Evolutionary conservation across 208 protist species (phyloP).

Genomic region (Wallacemonas sp.): DNA sequence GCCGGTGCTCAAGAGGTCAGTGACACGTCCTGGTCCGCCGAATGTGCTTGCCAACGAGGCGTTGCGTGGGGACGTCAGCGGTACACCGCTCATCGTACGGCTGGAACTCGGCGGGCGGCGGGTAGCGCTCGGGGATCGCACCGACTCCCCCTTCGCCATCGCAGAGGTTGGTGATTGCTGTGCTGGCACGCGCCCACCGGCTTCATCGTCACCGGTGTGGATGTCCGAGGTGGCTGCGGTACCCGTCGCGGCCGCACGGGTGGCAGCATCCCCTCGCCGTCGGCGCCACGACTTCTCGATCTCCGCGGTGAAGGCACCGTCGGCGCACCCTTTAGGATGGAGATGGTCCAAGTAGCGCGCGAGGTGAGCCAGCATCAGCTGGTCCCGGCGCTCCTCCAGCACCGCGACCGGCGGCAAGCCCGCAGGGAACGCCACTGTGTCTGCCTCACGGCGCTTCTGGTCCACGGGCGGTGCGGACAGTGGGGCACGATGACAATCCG

Average conservation of each 20-base stretch:
- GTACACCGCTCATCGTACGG: too few species aligned
- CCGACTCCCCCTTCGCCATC: too few species aligned
- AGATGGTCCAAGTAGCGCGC: slow-evolving; percentile 37
- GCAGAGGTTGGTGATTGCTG: too few species aligned
- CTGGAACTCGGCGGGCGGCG: too few species aligned
- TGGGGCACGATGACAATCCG: background rate
- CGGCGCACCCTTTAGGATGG: slow-evolving; percentile 15
- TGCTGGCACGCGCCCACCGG: too few species aligned
- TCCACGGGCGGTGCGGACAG: background rate
- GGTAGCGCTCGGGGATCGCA: too few species aligned
- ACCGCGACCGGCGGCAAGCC: slow-evolving; percentile 6
- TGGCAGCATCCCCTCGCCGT: slow-evolving; percentile 13
- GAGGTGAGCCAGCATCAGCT: slow-evolving; percentile 64
- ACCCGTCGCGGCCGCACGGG: background rate
- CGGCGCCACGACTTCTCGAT: slow-evolving; percentile 21
- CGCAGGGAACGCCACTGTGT: background rate
- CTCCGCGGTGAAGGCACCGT: slow-evolving; percentile 8
- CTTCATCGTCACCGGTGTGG: too few species aligned
- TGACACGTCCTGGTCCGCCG: too few species aligned
- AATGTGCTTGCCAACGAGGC: too few species aligned
- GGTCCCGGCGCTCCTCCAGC: slow-evolving; percentile 45
- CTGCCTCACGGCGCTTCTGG: background rate
- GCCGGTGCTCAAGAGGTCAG: too few species aligned
- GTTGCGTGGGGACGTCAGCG: too few species aligned
- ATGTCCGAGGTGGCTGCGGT: background rate